Base-by-base conservation (phyloP, 805 yeast genomes). In the Candida loeiensis region DNA sequence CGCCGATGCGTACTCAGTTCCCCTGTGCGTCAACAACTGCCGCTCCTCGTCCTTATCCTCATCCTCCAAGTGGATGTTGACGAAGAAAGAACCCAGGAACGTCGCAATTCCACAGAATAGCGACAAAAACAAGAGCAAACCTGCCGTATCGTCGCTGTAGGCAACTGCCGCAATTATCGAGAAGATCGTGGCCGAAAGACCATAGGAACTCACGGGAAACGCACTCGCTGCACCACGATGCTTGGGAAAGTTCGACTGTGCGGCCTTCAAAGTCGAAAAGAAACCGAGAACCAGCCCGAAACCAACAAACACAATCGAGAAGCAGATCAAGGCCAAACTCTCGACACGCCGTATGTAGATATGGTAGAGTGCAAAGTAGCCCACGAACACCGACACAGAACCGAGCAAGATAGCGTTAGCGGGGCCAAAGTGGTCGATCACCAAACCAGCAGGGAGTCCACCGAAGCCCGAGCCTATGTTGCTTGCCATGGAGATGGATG, bases 221-320 rank as follows among this genome's bases (percentile, higher is more conserved):
- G 86, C 80, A 14, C 80, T 81, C 2, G 88, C 88, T 5, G 79
- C 67, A 16, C 88, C 93, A 53, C 83, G 69, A 51, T 80, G 79
- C 20, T 74, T 62, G 0, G 91, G 91, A 48, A 84, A 85, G 51
- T 84, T 85, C 2, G 82, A 51, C 22, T 77, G 77, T 1, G 77
- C 69, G 1, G 76, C 76, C 45, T 77, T 78, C 47, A 78, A 58
- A 9, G 69, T 58, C 59, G 86, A 73, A 20, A 84, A 74, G 51
- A 74, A 83, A 44, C 77, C 73, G 1, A 80, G 77, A 7, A 78
- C 76, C 0, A 88, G 80, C 0, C 89, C 87, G 47, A 79, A 74
- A 0, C 89, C 86, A n/a, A 77, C 69, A 22, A 69, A 53, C 0
- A 62, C 56, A 67, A 82, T 68, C 4, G 82, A 74, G 2, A 71